Evolutionary conservation across 2,329 filamentous ascomycete genomes (phyloP).

Genomic region (Fusarium xyrophilum): DNA sequence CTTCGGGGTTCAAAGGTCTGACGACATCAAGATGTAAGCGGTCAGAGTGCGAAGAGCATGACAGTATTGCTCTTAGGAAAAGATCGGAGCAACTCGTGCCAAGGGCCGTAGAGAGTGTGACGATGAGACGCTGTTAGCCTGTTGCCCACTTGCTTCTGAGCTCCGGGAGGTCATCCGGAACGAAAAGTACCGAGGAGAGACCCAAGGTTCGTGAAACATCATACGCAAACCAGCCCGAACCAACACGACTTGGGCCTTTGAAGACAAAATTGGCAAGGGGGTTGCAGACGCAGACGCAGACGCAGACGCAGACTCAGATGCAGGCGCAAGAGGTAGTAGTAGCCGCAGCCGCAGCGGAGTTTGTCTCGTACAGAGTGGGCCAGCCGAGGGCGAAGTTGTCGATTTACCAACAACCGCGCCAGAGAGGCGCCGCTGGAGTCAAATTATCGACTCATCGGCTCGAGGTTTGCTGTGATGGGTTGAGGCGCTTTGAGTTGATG

Average conservation of each 20-base stretch:
- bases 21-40: slow-evolving; percentile 11
- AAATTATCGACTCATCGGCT: slow-evolving; percentile 19
- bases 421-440: slow-evolving; percentile 17
- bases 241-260: neutral
- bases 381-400: slow-evolving; percentile 17
- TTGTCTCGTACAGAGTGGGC: slow-evolving; percentile 27
- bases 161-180: slow-evolving; percentile 29
- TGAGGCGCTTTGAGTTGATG: slow-evolving; percentile 36
- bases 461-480: slow-evolving; percentile 28
- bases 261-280: slow-evolving; percentile 3
- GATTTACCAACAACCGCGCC: slow-evolving; percentile 15
- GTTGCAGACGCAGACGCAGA: slow-evolving; percentile 16
- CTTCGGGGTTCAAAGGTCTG: slow-evolving; percentile 3
- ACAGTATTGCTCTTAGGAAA: slow-evolving; percentile 12
- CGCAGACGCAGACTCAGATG: slow-evolving; percentile 13
- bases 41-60: slow-evolving; percentile 7
- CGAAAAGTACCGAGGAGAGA: slow-evolving; percentile 20
- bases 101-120: slow-evolving; percentile 27
- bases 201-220: slow-evolving; percentile 25
- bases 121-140: slow-evolving; percentile 14
- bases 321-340: slow-evolving; percentile 14
- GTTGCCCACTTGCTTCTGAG: slow-evolving; percentile 25
- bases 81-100: slow-evolving; percentile 18
- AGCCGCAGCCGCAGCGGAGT: slow-evolving; percentile 25
- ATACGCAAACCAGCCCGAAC: slow-evolving; percentile 6